phyloP scores from a whole-genome alignment of 768 basidiomycete species.

The Lentinula detonsa region DNA sequence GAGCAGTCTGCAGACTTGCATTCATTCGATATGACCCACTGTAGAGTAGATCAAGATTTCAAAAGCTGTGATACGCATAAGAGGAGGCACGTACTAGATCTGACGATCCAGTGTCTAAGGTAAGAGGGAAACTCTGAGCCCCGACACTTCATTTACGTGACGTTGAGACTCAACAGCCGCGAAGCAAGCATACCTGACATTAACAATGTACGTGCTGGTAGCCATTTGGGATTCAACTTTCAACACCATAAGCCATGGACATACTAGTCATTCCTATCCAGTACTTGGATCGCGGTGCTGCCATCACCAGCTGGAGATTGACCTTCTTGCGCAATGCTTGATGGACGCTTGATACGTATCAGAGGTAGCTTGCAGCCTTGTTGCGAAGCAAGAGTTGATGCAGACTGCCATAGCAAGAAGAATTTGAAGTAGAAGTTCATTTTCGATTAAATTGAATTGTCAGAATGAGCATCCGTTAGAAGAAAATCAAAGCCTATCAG shows the following conservation, averaged over 20 bases:
- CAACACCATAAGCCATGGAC: neutral
- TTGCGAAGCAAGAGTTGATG: neutral
- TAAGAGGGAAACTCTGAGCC: constrained; percentile 35
- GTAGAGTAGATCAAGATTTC: constrained; percentile 1
- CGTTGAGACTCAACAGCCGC: neutral
- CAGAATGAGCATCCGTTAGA: neutral
- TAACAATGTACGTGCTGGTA: constrained; percentile 9
- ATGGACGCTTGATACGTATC: neutral
- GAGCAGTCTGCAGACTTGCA: constrained; percentile 41
- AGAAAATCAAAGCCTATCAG: neutral
- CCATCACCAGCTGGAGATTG: neutral
- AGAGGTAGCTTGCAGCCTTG: neutral
- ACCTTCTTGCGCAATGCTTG: neutral
- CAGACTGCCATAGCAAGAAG: neutral
- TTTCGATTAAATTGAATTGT: neutral
- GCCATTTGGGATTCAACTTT: neutral
- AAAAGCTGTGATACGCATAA: neutral
- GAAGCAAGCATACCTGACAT: constrained; percentile 1
- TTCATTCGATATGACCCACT: constrained; percentile 47
- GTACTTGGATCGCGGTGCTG: neutral
- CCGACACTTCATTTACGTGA: constrained; percentile 26
- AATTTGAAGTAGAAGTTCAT: neutral
- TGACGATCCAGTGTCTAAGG: constrained; percentile 54
- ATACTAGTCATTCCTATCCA: neutral
- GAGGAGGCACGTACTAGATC: constrained; percentile 35